phyloP scores from a whole-genome alignment of 1,284 basidiomycete genomes.

The Flammula alnicola region DNA sequence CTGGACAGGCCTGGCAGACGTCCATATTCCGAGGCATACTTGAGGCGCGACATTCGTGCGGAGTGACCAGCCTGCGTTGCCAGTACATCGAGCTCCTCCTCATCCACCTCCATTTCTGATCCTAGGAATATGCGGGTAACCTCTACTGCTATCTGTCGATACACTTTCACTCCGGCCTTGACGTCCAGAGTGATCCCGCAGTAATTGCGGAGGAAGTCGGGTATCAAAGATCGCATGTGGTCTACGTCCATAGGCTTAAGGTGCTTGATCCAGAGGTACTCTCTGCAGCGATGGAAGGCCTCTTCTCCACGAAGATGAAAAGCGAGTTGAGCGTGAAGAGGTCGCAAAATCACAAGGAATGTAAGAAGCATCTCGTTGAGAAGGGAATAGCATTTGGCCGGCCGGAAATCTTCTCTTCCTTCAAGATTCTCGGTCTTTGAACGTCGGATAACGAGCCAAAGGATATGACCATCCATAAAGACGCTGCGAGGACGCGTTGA shows the following conservation, averaged over 20 bases:
- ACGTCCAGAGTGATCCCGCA: no score
- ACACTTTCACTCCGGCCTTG: conserved; percentile 9
- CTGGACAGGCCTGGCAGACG: conserved; percentile 17
- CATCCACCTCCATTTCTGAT: conserved; percentile 12
- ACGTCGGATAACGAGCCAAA: conserved; percentile 21
- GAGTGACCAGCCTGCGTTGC: conserved; percentile 13
- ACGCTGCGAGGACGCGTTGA: conserved; percentile 14
- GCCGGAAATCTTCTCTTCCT: conserved; percentile 15
- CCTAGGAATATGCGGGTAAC: conserved; percentile 20
- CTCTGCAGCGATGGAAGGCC: conserved; percentile 8
- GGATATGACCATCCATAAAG: not conserved
- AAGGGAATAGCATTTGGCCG: conserved; percentile 15
- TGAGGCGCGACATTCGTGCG: not conserved
- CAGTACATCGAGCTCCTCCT: conserved; percentile 11
- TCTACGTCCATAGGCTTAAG: conserved; percentile 1
- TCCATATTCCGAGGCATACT: conserved; percentile 16
- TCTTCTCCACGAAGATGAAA: conserved; percentile 3
- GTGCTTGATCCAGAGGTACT: conserved; percentile 20
- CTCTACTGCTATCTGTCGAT: conserved; percentile 19
- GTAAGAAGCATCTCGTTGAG: conserved; percentile 8
- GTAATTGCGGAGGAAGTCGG: not conserved
- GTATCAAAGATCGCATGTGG: not conserved
- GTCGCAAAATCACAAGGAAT: conserved; percentile 17
- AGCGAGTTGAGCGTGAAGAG: conserved; percentile 12
- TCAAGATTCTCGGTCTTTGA: conserved; percentile 16